A percentile compares a stretch with the other conserved stretches of the same genome.
Conservation (phyloP, 306 rosid species). For the Casuarina glauca region DNA sequence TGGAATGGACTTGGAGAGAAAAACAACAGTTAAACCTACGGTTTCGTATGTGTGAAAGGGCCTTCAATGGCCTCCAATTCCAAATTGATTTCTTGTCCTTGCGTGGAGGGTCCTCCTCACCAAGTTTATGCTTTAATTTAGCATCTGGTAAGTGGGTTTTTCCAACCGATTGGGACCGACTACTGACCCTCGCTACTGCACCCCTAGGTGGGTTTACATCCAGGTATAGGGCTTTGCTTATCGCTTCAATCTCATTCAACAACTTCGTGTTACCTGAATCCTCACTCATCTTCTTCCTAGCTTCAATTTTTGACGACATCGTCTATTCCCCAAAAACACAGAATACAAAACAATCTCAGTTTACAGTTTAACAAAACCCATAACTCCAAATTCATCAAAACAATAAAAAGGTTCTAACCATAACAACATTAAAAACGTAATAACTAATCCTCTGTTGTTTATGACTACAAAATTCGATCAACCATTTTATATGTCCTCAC, state of each 20-base stretch:
- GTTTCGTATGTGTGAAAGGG: slow-evolving; percentile 57
- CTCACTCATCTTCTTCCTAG: slow-evolving; percentile 58
- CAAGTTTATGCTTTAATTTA: slow-evolving; percentile 37
- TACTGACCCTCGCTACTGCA: slow-evolving; percentile 28
- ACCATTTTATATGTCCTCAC: neutral
- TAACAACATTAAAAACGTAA: neutral
- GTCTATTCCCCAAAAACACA: slow-evolving; percentile 24
- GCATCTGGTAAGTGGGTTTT: slow-evolving; percentile 39
- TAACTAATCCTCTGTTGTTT: neutral
- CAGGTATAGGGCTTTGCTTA: slow-evolving; percentile 47
- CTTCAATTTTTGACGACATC: slow-evolving; percentile 53
- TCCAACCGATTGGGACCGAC: slow-evolving; percentile 38
- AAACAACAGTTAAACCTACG: slow-evolving; percentile 76
- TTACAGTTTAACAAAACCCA: slow-evolving; percentile 10
- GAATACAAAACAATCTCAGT: slow-evolving; percentile 18
- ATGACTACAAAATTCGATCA: neutral
- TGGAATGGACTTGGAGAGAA: slow-evolving; percentile 70
- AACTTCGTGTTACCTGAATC: slow-evolving; percentile 51
- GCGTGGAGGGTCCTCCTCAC: slow-evolving; percentile 39
- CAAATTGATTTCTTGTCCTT: slow-evolving; percentile 89
- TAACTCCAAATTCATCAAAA: neutral
- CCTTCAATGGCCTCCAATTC: slow-evolving; percentile 79
- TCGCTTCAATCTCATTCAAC: slow-evolving; percentile 67
- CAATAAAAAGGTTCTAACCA: neutral
- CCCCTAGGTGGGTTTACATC: slow-evolving; percentile 44